Evolutionary conservation across 805 yeast genomes (phyloP).

Genomic region (Metschnikowia lunata): DNA sequence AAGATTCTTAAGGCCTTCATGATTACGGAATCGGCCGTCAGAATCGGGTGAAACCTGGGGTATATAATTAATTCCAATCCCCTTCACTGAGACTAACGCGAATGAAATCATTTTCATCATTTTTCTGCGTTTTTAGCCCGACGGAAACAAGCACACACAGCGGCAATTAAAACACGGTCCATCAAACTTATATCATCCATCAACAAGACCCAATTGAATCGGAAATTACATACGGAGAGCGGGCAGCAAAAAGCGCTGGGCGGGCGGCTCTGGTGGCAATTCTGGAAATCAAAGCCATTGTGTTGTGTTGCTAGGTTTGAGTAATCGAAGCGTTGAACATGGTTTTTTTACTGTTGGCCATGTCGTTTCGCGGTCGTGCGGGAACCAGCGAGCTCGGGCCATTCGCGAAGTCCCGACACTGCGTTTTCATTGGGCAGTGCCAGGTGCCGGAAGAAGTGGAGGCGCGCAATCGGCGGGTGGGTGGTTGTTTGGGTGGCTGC

Average conservation of each 20-base stretch:
- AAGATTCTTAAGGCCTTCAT: too few species aligned
- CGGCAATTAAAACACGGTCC: background rate
- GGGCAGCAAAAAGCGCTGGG: slow-evolving; percentile 38
- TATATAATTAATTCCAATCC: too few species aligned
- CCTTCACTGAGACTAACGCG: too few species aligned
- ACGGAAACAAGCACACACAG: background rate
- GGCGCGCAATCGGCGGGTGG: too few species aligned
- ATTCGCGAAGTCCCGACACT: slow-evolving; percentile 1
- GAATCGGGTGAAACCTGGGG: too few species aligned
- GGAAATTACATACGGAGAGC: slow-evolving; percentile 38
- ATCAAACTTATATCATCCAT: background rate
- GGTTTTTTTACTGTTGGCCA: too few species aligned
- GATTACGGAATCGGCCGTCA: too few species aligned
- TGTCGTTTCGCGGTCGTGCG: slow-evolving; percentile 2
- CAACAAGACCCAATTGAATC: background rate
- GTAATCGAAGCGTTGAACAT: too few species aligned
- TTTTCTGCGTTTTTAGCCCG: background rate
- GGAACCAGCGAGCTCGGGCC: slow-evolving; percentile 13
- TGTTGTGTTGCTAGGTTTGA: slow-evolving; percentile 3
- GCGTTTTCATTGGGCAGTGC: slow-evolving; percentile 16
- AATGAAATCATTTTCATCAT: too few species aligned
- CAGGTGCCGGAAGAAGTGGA: too few species aligned
- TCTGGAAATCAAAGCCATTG: slow-evolving; percentile 42
- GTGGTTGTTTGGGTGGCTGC: too few species aligned
- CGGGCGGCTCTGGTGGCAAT: slow-evolving; percentile 41